phyloP scores from a whole-genome alignment of 305 asterid genomes.

The Fraxinus albicans region DNA sequence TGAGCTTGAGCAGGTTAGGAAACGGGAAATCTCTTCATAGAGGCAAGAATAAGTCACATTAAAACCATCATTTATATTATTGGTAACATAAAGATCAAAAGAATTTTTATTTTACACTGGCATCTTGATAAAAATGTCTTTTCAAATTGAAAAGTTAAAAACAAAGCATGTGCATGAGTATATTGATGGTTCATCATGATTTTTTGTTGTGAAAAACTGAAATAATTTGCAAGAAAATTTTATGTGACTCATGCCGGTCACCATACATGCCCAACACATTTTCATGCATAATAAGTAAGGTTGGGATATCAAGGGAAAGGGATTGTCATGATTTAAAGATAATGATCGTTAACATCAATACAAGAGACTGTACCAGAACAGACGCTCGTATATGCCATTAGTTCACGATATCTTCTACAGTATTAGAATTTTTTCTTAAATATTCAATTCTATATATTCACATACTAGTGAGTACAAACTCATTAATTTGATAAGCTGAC shows the following conservation, averaged over 20 bases:
- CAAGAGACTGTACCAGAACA: background rate
- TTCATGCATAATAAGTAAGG: constrained; percentile 44
- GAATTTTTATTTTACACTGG: background rate
- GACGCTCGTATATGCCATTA: background rate
- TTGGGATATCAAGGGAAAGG: background rate
- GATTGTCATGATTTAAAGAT: constrained; percentile 10
- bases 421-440: background rate
- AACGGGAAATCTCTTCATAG: background rate
- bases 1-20: background rate
- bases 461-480: background rate
- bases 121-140: background rate
- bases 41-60: background rate
- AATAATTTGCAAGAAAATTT: constrained; percentile 52
- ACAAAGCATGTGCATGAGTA: background rate
- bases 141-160: background rate
- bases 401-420: background rate
- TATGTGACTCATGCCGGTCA: constrained; percentile 71
- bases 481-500: background rate
- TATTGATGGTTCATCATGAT: constrained; percentile 34
- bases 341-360: background rate
- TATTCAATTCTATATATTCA: background rate
- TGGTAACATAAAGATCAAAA: background rate
- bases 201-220: constrained; percentile 49
- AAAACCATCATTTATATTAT: background rate
- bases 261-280: constrained; percentile 54